Evolutionary conservation across 78 protist genomes (phyloP).

Genomic region (Acrasis kona): DNA sequence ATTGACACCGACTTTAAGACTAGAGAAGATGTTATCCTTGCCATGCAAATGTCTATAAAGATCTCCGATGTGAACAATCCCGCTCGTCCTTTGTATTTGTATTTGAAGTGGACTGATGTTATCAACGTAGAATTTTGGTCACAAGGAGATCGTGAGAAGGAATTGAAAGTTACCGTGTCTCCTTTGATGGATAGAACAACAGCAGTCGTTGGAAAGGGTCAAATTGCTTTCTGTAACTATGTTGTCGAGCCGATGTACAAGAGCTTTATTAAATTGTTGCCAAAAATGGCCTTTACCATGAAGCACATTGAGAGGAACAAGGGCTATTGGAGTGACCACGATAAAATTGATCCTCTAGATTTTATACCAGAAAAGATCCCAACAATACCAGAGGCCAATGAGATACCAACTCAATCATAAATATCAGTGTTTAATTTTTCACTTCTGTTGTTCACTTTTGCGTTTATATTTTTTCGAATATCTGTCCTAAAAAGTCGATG

Average conservation of each 20-base stretch:
- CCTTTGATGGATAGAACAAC: conserved; percentile 24
- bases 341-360: too few relatives aligned
- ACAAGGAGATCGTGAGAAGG: conserved; percentile 29
- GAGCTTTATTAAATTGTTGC: conserved; percentile 14
- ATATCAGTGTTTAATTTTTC: too few relatives aligned
- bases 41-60: not conserved
- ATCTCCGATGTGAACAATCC: conserved; percentile 43
- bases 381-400: too few relatives aligned
- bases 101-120: conserved; percentile 13
- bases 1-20: not conserved
- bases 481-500: too few relatives aligned
- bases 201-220: conserved; percentile 59
- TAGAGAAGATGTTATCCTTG: not conserved
- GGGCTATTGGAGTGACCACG: conserved; percentile 1
- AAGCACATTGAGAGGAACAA: conserved; percentile 1
- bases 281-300: not conserved
- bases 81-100: conserved; percentile 11
- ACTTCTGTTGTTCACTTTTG: too few relatives aligned
- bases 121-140: conserved; percentile 12
- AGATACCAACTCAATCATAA: too few relatives aligned
- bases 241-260: conserved; percentile 47
- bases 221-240: conserved; percentile 46
- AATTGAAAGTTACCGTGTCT: not conserved
- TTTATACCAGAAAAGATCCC: too few relatives aligned
- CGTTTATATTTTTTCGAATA: too few relatives aligned